These are phyloP conservation scores for Cyberlindnera nakhonratchasimensis DNA, from an alignment of 805 yeast species.

Conservation along the genomic window DNA sequence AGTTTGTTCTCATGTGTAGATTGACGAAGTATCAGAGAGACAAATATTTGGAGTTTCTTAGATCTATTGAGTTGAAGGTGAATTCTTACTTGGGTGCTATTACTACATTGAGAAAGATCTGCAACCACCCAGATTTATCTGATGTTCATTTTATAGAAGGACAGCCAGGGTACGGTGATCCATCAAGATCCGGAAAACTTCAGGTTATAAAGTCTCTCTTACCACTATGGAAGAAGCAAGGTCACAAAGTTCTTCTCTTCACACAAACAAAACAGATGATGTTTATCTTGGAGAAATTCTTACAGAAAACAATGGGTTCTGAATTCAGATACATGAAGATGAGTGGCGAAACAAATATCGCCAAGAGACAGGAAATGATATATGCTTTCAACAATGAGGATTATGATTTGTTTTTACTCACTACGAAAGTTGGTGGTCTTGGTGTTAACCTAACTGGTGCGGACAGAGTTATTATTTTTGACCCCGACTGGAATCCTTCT, in stretches of 20 bases:
- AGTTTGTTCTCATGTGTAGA: slow-evolving; percentile 90
- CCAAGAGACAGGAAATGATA: slow-evolving; percentile 71
- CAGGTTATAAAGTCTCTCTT: slow-evolving; percentile 79
- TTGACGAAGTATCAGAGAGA: slow-evolving; percentile 73
- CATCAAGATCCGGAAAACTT: slow-evolving; percentile 77
- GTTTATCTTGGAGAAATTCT: slow-evolving; percentile 72
- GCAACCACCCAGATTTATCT: slow-evolving; percentile 92
- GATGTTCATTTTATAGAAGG: slow-evolving; percentile 36
- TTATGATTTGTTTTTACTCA: slow-evolving; percentile 66
- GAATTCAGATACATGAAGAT: slow-evolving; percentile 63
- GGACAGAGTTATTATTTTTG: slow-evolving; percentile 86
- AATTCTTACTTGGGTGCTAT: slow-evolving; percentile 82
- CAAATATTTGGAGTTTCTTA: slow-evolving; percentile 69
- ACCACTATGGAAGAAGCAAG: slow-evolving; percentile 70
- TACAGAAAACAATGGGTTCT: slow-evolving; percentile 36
- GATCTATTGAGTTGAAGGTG: slow-evolving; percentile 75
- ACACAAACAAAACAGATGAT: slow-evolving; percentile 94
- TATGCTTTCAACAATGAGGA: slow-evolving; percentile 71
- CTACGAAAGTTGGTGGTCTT: slow-evolving; percentile 94
- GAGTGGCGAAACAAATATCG: slow-evolving; percentile 92
- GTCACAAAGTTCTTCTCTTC: slow-evolving; percentile 79
- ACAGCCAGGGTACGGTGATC: slow-evolving; percentile 47
- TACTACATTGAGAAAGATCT: slow-evolving; percentile 83
- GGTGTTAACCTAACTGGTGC: slow-evolving; percentile 96
- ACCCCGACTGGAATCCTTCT: slow-evolving; percentile 99